Conservation (phyloP, 257 asterid species). For the Oldenlandia corymbosa region DNA sequence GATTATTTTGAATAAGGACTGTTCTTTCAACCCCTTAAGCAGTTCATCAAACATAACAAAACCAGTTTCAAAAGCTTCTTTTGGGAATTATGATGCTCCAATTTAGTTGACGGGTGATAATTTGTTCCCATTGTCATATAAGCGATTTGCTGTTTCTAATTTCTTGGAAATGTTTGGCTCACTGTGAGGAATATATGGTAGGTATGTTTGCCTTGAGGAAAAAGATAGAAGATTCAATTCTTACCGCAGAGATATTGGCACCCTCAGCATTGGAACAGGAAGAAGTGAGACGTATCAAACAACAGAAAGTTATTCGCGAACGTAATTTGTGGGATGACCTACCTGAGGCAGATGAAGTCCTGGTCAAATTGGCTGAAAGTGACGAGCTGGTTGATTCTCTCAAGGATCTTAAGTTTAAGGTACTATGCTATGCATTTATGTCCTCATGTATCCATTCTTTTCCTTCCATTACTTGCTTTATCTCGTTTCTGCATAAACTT, state of each 20-base stretch:
- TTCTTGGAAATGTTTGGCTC: conserved; percentile 1
- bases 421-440: conserved; percentile 10
- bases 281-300: conserved; percentile 48
- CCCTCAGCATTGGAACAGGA: conserved; percentile 65
- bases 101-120: too few species aligned
- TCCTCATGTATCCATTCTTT: not conserved
- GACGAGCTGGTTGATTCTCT: conserved; percentile 61
- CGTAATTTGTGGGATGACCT: conserved; percentile 69
- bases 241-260: conserved; percentile 65
- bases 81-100: not conserved
- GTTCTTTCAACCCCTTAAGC: not conserved
- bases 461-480: not conserved
- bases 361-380: conserved; percentile 55
- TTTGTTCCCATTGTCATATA: too few species aligned
- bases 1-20: not conserved
- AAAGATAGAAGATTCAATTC: conserved; percentile 71
- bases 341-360: conserved; percentile 53
- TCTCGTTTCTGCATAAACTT: not conserved
- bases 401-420: conserved; percentile 66
- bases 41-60: not conserved
- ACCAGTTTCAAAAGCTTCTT: not conserved
- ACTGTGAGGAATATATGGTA: conserved; percentile 4
- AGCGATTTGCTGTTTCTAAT: too few species aligned
- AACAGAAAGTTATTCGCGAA: conserved; percentile 54
- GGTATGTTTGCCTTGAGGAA: conserved; percentile 70